phyloP scores from a whole-genome alignment of 345 rosid genomes.

The Zanthoxylum bungeanum region DNA sequence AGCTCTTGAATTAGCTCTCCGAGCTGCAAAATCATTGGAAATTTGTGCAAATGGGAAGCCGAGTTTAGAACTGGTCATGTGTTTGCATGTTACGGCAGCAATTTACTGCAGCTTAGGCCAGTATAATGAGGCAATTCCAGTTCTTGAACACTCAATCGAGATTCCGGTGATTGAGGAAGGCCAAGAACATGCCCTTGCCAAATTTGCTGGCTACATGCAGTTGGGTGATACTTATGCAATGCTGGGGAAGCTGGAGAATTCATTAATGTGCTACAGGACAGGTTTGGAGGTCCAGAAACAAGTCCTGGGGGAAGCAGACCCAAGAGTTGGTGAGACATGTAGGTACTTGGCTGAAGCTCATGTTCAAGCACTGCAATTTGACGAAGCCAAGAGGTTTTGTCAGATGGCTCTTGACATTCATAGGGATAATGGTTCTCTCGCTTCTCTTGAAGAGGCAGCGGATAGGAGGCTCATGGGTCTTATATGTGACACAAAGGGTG shows the following conservation, averaged over 20 bases:
- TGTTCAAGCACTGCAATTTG: constrained; percentile 79
- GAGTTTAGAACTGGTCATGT: constrained; percentile 78
- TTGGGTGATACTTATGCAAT: constrained; percentile 89
- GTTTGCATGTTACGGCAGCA: constrained; percentile 83
- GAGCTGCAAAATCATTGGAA: constrained; percentile 75
- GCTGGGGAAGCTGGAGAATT: constrained; percentile 80
- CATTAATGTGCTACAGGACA: constrained; percentile 61
- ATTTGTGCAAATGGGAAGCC: constrained; percentile 53
- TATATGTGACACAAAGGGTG: constrained; percentile 81
- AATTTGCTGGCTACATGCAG: constrained; percentile 91
- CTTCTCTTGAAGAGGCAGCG: constrained; percentile 82
- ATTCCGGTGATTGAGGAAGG: constrained; percentile 65
- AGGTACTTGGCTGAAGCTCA: constrained; percentile 85
- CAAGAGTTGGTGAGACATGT: constrained; percentile 82
- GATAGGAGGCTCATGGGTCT: constrained; percentile 95
- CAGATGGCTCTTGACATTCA: constrained; percentile 71
- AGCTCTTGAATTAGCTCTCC: constrained; percentile 71
- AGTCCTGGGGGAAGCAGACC: constrained; percentile 70
- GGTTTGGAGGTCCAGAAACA: constrained; percentile 76
- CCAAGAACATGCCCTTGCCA: constrained; percentile 82
- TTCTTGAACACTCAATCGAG: constrained; percentile 70
- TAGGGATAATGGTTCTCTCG: constrained; percentile 51
- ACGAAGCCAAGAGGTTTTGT: constrained; percentile 71
- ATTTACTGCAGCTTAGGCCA: constrained; percentile 72
- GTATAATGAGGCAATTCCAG: constrained; percentile 72